Base-by-base conservation (phyloP, 2,329 filamentous ascomycete species). In the Fonsecaea pedrosoi region DNA sequence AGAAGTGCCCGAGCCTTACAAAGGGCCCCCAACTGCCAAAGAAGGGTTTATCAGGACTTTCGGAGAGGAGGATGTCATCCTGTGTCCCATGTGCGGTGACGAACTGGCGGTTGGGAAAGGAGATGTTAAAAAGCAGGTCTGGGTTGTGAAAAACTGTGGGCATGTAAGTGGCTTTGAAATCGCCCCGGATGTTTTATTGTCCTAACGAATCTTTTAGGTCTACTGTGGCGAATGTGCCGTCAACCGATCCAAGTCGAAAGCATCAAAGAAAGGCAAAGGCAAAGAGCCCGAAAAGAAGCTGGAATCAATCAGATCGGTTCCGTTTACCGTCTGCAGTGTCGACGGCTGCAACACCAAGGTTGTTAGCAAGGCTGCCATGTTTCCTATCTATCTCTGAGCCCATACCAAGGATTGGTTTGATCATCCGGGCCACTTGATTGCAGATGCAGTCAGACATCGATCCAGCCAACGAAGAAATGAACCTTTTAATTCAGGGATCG, bases 81-180 rank as follows among this genome's bases (percentile, higher is more conserved):
- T 97, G 0, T 99, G 95, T 76, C 92, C 94, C 0, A 92, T 92
- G 66, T 99, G 95, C 73, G 89, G 90, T 18, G 86, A 91, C 66
- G 94, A 98, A 78, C 81, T 99, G 15, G 90, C 92, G 5, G 88
- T 90, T 59, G 91, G 93, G 13, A 87, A 87, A 0, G 73, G 84
- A 62, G 82, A 84, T 34, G 76, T 82, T 38, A 93, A 96, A 78
- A 89, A 92, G 75, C 91, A 97, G 74, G 94, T 98, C 69, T 98
- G 94, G 93, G 90, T 95, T 0, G 85, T 95, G 40, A 97, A 94
- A 78, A 85, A 85, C 60, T 99, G 95, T 77, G 95, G 95, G 70
- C 95, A 99, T 81, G 95, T 98, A 85, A 78, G 86, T 83, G 53
- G 48, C 42, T 32, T 32, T 62, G 37, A 45, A 38, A 73, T 45